Percentiles rank a stretch among this genome's conserved stretches.
Conservation (phyloP, 139 green algal genomes). For the Micromonas pusilla region DNA sequence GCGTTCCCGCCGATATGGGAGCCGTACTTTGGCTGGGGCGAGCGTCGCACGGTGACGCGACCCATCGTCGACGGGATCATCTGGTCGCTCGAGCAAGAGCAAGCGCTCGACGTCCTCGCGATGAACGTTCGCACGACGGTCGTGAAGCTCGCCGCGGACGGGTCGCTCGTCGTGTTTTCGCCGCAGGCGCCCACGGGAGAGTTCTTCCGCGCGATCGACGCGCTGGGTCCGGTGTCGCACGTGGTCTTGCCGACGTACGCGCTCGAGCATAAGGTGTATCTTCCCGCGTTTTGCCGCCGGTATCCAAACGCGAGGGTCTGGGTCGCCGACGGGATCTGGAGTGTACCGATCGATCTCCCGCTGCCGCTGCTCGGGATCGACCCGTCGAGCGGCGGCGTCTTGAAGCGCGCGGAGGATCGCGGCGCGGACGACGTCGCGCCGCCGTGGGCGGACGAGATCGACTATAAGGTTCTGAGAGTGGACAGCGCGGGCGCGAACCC, state of each 20-base stretch:
- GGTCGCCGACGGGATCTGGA: conserved; percentile 39
- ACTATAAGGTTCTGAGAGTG: conserved; percentile 3
- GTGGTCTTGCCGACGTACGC: conserved; percentile 47
- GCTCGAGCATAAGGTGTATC: conserved; percentile 53
- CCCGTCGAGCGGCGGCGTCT: background rate
- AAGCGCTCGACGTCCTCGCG: background rate
- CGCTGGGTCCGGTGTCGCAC: conserved; percentile 38
- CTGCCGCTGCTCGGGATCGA: conserved; percentile 36
- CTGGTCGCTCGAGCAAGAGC: background rate
- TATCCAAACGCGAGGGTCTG: conserved; percentile 42
- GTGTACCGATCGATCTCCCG: conserved; percentile 43
- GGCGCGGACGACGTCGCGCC: background rate
- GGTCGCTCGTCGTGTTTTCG: background rate
- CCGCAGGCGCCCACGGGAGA: conserved; percentile 33
- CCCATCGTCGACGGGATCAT: background rate
- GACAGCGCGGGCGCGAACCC: background rate
- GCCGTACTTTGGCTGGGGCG: background rate
- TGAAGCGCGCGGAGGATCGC: background rate
- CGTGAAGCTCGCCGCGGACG: background rate
- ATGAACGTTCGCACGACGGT: background rate
- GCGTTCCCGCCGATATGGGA: background rate
- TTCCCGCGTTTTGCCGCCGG: conserved; percentile 39
- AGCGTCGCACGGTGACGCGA: background rate
- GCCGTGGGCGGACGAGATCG: conserved; percentile 40
- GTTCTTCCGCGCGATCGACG: conserved; percentile 38